These are phyloP conservation scores for Nicotiana undulata DNA, from an alignment of 257 asterid genomes.

Conservation along the genomic window DNA sequence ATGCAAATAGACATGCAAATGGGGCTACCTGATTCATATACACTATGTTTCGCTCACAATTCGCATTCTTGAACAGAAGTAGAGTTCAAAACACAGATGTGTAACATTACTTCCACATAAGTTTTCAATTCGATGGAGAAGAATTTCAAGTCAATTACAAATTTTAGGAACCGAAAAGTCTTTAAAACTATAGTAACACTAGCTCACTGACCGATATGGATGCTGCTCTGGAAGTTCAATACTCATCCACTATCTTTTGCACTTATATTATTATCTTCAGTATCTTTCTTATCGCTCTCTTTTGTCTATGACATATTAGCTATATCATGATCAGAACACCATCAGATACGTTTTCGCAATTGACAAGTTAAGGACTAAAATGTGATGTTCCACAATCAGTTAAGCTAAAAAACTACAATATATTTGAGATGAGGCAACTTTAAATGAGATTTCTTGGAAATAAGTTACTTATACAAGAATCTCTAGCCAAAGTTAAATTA, in stretches of 20 bases:
- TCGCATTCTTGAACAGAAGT: neutral
- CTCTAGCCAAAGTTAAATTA: neutral
- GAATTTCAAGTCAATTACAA: neutral
- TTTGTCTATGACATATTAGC: neutral
- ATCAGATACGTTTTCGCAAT: neutral
- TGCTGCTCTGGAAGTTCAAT: neutral
- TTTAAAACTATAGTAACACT: neutral
- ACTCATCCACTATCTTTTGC: neutral
- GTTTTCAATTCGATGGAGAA: neutral
- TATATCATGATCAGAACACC: neutral
- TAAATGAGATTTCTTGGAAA: neutral
- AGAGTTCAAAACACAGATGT: neutral
- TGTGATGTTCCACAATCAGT: neutral
- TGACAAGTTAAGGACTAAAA: neutral
- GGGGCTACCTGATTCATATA: neutral
- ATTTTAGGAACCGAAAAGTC: neutral
- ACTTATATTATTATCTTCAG: neutral
- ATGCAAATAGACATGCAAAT: neutral
- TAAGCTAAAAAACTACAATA: neutral
- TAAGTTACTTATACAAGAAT: neutral
- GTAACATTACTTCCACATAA: neutral
- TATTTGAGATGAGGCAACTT: neutral
- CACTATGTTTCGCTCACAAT: neutral
- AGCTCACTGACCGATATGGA: neutral
- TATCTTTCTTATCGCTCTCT: neutral